Evolutionary conservation across 2,329 filamentous ascomycete species (phyloP), one percentile per base, ranked within the genome.

Genomic region (Ascochyta rabiei): DNA sequence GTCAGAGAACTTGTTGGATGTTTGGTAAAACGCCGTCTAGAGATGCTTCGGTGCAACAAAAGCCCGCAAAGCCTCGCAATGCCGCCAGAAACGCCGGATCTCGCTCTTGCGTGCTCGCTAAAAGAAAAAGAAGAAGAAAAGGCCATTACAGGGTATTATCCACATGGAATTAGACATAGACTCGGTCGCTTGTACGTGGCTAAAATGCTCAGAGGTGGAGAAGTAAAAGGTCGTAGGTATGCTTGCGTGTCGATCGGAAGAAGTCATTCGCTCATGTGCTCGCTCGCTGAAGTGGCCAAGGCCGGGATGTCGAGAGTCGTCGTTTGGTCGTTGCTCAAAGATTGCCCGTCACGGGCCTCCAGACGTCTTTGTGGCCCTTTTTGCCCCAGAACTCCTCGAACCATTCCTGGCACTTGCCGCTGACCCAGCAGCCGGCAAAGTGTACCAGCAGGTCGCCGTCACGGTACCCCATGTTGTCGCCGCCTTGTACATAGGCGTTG

Each of bases 361-460:
- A 69, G 2, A 56, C 50, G n/a, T 63, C 66, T 34, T 54, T 61
- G 30, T 63, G 57, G 0, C 60, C 68, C 56, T 59, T 69, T 58
- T 66, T 71, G 12, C 52, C 61, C 74, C 74, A 76, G 51, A 68
- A 76, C 49, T 75, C 64, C 23, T 71, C 65, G 61, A 75, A 77
- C 62, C 69, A 67, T 38, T 67, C 43, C 35, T 62, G 57, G 49
- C 75, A 77, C 51, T 67, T 62, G 40, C 66, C 62, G 21, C 62
- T 63, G 6, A 75, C 73, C 75, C 75, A 77, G 59, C 75, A 77
- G 16, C 75, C 75, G 0, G 75, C 75, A 44, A 77, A 66, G 60
- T 77, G 75, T 21, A 77, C 73, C 8, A 73, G 64, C n/a, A 77
- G 52, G 50, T 77, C 75, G 39, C 75, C 75, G 28, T 72, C 70